Evolutionary conservation across 306 rosid species (phyloP).

Genomic region (Carpinus viminea): DNA sequence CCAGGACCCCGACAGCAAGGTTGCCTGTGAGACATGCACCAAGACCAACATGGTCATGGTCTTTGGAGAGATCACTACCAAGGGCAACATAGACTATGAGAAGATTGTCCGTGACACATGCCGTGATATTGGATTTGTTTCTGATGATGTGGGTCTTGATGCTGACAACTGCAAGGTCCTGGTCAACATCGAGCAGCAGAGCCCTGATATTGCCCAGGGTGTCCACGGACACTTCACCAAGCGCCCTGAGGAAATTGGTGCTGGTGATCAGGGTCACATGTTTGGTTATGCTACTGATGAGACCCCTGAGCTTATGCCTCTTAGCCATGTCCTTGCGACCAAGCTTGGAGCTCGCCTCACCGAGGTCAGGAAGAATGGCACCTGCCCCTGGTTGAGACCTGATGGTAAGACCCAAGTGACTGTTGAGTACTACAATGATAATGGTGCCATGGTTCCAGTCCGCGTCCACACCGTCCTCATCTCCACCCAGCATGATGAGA

Average conservation of each 20-base stretch:
- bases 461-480: constrained; percentile 99
- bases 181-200: constrained; percentile 99
- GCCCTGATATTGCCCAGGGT: constrained; percentile 99
- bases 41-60: constrained; percentile 99
- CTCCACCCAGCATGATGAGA: constrained; percentile 98
- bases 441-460: constrained; percentile 92
- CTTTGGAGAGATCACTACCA: constrained; percentile 98
- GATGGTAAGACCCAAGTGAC: constrained; percentile 99
- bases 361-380: constrained; percentile 94
- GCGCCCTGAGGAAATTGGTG: constrained; percentile 99
- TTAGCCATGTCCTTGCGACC: constrained; percentile 96
- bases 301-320: constrained; percentile 94
- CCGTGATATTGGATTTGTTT: constrained; percentile 87
- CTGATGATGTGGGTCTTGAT: constrained; percentile 95
- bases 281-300: constrained; percentile 99
- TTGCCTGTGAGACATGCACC: constrained; percentile 99
- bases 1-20: constrained; percentile 99
- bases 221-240: constrained; percentile 99
- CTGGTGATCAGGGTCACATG: constrained; percentile 99
- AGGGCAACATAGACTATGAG: constrained; percentile 93
- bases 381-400: constrained; percentile 95
- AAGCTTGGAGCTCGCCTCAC: constrained; percentile 93
- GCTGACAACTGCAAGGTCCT: constrained; percentile 99
- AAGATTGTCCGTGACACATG: constrained; percentile 95
- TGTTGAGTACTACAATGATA: constrained; percentile 84